Base-by-base conservation (phyloP, 352 stramenopile genomes). In the Pythium monospermum region DNA sequence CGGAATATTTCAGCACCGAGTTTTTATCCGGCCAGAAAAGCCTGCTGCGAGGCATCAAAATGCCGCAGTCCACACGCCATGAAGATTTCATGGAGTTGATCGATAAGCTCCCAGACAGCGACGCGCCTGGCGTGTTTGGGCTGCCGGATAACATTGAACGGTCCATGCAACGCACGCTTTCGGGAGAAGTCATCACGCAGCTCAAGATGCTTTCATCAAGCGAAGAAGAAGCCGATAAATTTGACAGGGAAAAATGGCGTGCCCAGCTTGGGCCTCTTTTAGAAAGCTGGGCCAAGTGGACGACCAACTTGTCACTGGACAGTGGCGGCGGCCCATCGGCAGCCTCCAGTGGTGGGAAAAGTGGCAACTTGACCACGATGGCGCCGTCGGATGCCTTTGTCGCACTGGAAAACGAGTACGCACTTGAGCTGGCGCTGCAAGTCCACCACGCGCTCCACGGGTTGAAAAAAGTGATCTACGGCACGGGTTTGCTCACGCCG, bases 141-240 rank as follows among this genome's bases (percentile, higher is more conserved):
- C 63, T 98, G 4, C 91, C 94, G 0, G 82, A 97, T 51, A 98
- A 98, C 65, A 97, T 98, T 37, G 94, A 98, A 61, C 72, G 89
- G 1, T 96, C 77, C 3, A 88, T 97, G 54, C 92, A 98, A 60
- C 85, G 94, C n/a, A 83, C 86, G 19, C 65, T 81, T 7, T 97
- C 87, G 18, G 57, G 69, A 1, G 60, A 81, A 12, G 82, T 97
- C n/a, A 87, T 97, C 22, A 64, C 72, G 12, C 81, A 96, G 45
- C 72, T 98, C 23, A 83, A 94, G 39, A 73, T 76, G 51, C 73
- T 98, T 8, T 84, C 75, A 10, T 70, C 81, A 22, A 88, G 66
- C 48, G 72, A 83, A 44, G 64, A 76, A 11, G 66, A 61, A 2
- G 69, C 61, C 0, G 73, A 73, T 1, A 84, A 74, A n/a, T 98